These are phyloP conservation scores for Fraxinus sp. DNA, from an alignment of 305 asterid species.

Conservation along the genomic window DNA sequence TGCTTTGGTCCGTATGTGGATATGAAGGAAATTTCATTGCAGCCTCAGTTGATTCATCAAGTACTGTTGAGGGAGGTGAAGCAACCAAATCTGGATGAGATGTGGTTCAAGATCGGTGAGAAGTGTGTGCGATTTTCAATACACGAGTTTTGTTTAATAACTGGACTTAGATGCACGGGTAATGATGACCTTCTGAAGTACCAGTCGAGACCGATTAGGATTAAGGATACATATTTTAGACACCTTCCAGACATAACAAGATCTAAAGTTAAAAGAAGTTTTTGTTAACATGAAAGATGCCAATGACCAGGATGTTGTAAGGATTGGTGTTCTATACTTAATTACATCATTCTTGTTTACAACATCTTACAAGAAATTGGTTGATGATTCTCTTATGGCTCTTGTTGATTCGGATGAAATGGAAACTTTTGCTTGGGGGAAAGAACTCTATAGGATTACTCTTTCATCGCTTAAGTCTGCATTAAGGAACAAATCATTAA, in stretches of 20 bases:
- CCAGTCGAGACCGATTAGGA: not conserved
- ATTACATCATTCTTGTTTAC: not conserved
- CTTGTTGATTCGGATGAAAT: not conserved
- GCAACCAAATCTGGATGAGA: not conserved
- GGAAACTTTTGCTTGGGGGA: not conserved
- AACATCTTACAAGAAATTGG: not conserved
- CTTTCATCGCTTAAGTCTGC: not conserved
- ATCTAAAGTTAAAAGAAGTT: not conserved
- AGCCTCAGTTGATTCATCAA: not conserved
- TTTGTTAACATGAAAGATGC: not conserved
- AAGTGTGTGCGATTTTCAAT: not conserved
- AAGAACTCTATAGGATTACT: not conserved
- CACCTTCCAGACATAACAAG: not conserved
- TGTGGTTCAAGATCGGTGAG: not conserved
- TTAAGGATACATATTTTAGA: not conserved
- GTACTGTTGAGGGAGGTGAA: not conserved
- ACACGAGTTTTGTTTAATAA: not conserved
- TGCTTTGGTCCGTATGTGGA: not conserved
- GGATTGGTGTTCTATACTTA: not conserved
- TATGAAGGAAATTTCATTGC: not conserved
- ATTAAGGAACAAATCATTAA: not conserved
- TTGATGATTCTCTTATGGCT: not conserved
- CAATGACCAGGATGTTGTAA: not conserved
- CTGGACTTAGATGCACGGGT: not conserved
- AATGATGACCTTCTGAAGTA: not conserved